A percentile compares a stretch with the other conserved stretches of the same genome.
phyloP scores from a whole-genome alignment of 1,284 basidiomycete species.

The Apiotrichum gamsii region DNA sequence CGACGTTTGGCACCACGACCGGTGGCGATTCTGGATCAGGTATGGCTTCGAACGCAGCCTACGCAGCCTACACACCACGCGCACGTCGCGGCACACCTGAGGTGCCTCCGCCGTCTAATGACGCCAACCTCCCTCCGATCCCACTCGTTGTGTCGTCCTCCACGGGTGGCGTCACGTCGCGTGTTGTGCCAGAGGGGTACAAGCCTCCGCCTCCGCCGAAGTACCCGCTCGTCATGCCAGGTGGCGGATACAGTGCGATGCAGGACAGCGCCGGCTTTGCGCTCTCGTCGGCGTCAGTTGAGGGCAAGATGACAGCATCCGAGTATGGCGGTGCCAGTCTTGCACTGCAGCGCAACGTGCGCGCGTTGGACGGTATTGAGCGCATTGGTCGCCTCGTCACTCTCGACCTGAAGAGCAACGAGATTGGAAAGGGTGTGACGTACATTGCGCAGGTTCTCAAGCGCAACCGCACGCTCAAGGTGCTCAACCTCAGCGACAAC shows the following conservation, averaged over 20 bases:
- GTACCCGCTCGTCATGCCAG: conserved; percentile 32
- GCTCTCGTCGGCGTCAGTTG: conserved; percentile 17
- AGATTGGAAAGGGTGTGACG: conserved; percentile 76
- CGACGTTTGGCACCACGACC: conserved; percentile 40
- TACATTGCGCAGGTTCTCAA: conserved; percentile 94
- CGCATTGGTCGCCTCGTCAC: conserved; percentile 77
- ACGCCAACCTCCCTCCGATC: conserved; percentile 29
- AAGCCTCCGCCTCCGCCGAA: conserved; percentile 32
- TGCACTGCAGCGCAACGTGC: conserved; percentile 57
- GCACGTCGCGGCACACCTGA: conserved; percentile 1
- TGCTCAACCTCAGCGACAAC: conserved; percentile 90
- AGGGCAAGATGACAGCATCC: conserved; percentile 25
- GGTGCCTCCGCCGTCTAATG: conserved; percentile 13
- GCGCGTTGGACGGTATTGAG: conserved; percentile 76
- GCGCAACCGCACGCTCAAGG: conserved; percentile 88
- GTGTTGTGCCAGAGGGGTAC: conserved; percentile 52
- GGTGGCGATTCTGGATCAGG: not conserved
- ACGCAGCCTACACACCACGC: conserved; percentile 1
- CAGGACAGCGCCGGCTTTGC: conserved; percentile 22
- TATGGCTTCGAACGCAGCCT: not conserved
- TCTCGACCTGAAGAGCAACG: conserved; percentile 85
- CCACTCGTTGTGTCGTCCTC: conserved; percentile 64
- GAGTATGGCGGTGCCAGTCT: conserved; percentile 35
- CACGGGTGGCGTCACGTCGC: conserved; percentile 68
- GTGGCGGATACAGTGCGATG: conserved; percentile 29